Conservation (phyloP, 768 basidiomycete species). For the Fistulinella prunicolor region DNA sequence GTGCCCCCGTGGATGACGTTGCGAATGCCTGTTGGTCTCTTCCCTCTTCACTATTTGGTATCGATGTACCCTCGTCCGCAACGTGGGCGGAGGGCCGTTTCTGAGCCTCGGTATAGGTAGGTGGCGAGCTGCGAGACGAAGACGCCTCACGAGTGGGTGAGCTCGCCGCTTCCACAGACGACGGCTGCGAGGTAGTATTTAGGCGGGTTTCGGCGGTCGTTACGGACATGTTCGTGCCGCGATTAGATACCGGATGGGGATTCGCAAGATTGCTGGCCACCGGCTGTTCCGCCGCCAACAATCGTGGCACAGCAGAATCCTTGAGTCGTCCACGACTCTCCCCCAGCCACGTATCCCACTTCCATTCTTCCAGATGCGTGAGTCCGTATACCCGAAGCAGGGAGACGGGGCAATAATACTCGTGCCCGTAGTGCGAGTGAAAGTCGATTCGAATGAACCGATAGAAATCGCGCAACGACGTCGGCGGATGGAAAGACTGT, state of each 20-base stretch:
- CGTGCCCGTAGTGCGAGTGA: constrained; percentile 86
- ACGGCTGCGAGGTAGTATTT: neutral
- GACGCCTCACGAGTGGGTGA: neutral
- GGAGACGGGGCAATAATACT: constrained; percentile 95
- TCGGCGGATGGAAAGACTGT: constrained; percentile 76
- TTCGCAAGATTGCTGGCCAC: neutral
- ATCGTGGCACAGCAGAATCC: constrained; percentile 20
- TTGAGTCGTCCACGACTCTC: constrained; percentile 55
- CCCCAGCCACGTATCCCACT: constrained; percentile 82
- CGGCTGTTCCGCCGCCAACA: constrained; percentile 23
- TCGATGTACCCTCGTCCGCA: neutral
- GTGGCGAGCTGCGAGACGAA: neutral
- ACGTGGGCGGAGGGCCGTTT: neutral
- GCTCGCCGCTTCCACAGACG: neutral
- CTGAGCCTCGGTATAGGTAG: neutral
- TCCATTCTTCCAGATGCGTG: constrained; percentile 95
- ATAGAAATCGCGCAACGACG: constrained; percentile 78
- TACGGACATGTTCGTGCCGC: constrained; percentile 2
- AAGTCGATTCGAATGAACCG: constrained; percentile 95
- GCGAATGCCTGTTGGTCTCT: neutral
- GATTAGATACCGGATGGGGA: neutral
- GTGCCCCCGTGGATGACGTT: constrained; percentile 1
- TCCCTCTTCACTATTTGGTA: neutral
- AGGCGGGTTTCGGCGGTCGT: neutral
- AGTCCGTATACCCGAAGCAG: constrained; percentile 92